phyloP scores from a whole-genome alignment of 106 monocot species.

The Ottelia alismoides region DNA sequence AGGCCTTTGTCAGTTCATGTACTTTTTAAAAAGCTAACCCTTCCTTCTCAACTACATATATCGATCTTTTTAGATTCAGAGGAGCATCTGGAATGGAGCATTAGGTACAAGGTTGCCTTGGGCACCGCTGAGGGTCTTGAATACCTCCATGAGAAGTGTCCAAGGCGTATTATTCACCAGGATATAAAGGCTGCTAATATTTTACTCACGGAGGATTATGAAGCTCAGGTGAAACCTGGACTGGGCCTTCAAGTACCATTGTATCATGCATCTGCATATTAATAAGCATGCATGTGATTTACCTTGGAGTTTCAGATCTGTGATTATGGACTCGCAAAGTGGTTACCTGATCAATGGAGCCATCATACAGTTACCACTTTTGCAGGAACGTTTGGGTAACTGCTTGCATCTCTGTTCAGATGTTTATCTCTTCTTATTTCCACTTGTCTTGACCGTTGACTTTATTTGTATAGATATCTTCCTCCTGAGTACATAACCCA shows the following conservation, averaged over 20 bases:
- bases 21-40: no score
- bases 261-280: no score
- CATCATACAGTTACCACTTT: constrained; percentile 47
- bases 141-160: constrained; percentile 75
- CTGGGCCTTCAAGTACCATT: no score
- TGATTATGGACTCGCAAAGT: constrained; percentile 87
- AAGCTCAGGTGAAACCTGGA: constrained; percentile 60
- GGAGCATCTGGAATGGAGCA: constrained; percentile 29
- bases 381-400: constrained; percentile 55
- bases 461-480: constrained; percentile 68
- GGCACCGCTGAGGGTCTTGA: constrained; percentile 54
- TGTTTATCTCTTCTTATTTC: no score
- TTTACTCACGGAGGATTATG: constrained; percentile 52
- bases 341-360: constrained; percentile 66
- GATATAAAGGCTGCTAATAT: constrained; percentile 88
- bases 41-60: no score
- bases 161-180: constrained; percentile 58
- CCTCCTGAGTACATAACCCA: constrained; percentile 73
- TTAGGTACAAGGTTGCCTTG: constrained; percentile 44
- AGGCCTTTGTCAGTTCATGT: background rate
- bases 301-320: no score
- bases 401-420: no score
- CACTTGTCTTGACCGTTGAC: background rate
- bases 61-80: constrained; percentile 18
- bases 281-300: no score